These are phyloP conservation scores for Berberis vulgaris DNA, from an alignment of 164 flowering plant genomes.

Conservation along the genomic window DNA sequence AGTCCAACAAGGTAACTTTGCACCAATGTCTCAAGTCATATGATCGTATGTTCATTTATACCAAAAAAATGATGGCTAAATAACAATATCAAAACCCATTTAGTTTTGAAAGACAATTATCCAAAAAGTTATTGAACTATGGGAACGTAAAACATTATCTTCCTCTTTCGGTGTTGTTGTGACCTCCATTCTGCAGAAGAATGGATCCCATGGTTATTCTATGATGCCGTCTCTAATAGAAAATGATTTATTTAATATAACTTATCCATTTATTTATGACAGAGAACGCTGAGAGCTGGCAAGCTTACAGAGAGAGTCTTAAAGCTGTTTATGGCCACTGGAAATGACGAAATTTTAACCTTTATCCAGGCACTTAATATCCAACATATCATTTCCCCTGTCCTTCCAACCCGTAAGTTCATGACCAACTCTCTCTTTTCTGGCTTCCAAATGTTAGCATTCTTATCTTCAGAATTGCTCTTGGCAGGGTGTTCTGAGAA, in stretches of 20 bases:
- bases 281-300: constrained; percentile 80
- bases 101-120: not conserved
- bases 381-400: constrained; percentile 47
- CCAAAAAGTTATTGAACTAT: not conserved
- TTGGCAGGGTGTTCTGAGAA: constrained; percentile 80
- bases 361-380: constrained; percentile 49
- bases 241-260: not conserved
- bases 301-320: constrained; percentile 80
- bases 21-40: too few relatives aligned
- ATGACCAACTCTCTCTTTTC: not conserved
- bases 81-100: too few relatives aligned
- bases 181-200: not conserved
- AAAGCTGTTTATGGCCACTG: constrained; percentile 69
- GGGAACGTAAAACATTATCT: not conserved
- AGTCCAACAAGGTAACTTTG: too few relatives aligned
- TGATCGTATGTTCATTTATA: too few relatives aligned
- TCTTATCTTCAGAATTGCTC: constrained; percentile 11
- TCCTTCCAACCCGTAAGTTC: constrained; percentile 83
- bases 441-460: not conserved
- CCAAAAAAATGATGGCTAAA: too few relatives aligned
- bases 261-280: constrained; percentile 2
- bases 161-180: not conserved
- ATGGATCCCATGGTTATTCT: not conserved
- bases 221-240: not conserved
- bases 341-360: constrained; percentile 57